Base-by-base conservation (phyloP, 2,329 filamentous ascomycete genomes). In the Nothopassalora personata region DNA sequence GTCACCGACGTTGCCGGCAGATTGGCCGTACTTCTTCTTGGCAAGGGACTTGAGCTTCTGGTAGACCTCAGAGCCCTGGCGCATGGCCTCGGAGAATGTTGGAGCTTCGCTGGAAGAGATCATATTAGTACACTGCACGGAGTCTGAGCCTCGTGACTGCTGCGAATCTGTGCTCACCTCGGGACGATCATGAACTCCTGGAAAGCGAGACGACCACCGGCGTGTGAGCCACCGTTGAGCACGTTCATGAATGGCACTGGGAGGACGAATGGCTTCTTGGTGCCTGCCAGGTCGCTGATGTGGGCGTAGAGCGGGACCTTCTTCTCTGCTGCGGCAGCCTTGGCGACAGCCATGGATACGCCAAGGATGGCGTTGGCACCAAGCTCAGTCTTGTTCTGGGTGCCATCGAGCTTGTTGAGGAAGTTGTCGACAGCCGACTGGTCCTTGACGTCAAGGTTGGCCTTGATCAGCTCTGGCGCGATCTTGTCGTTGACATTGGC, bases 11-110 rank as follows among this genome's bases (percentile, higher is more conserved):
- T 99, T 99, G 77, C 93, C 94, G 68, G 94, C 94, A 66, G 94
- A 97, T 81, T 96, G 93, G 75, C 94, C 94, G 78, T 99, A 99
- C 85, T 90, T 94, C 90, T 97, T 94, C 90, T 97, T 97, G 77
- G 94, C 92, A 64, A 97, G 86, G 72, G 83, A 73, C 89, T 99
- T 99, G 73, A 99, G 89, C 80, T 90, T 89, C 80, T 97, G 93
- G 88, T 99, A 99, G 72, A 97, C 91, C 81, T 99, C 94, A 71
- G 93, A 81, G 78, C 94, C 94, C 81, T 96, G 91, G 77, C 93
- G 92, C 81, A 99, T 87, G 75, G 88, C 94, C 84, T 99, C 94
- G 70, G 87, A 86, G 86, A 99, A 99, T 64, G 89, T 87, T 62
- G 91, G 88, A 68, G 94, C 94, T 36, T 64, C 63, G 30, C 64